Evolutionary conservation across 1,139 yeast species (phyloP), one percentile per base, ranked within the genome.

Genomic region (Magnusiomyces suaveolens): DNA sequence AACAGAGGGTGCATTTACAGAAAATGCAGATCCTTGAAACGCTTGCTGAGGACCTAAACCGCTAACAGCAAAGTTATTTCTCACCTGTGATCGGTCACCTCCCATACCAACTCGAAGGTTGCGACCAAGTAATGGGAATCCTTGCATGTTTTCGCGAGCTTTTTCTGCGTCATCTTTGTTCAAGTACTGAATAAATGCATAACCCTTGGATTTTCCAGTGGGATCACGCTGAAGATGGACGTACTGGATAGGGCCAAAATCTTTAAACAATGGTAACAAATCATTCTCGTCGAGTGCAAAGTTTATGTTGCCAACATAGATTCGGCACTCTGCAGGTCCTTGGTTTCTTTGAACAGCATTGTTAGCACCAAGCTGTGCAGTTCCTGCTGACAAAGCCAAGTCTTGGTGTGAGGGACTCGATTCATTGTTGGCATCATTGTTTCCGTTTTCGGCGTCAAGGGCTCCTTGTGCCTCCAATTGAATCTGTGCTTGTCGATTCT

Each of bases 201-300:
- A 67, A 0, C 73, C 73, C 51, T 68, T 64, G 29, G 71, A 67
- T 46, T 66, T 61, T n/a, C 72, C 72, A 12, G 63, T 60, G n/a
- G 60, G 62, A 32, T 68, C 71, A 43, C 62, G 61, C 52, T 65
- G 72, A 12, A 70, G 57, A 16, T 57, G 59, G 25, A 69, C 67
- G 47, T 59, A 61, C 46, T 66, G 69, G 20, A 71, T 63, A 29
- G 60, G 60, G 12, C 74, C 74, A 58, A 66, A 70, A 21, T 71
- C 63, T 46, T 66, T 64, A 57, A 70, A 70, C 32, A 67, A 60
- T 52, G 64, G 64, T 44, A 60, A 57, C 39, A 71, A 52, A 43
- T 68, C 73, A 44, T 64, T 61, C 54, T 70, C 73, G 16, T 63
- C 61, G 39, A 70, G 60, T 8, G 62, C 64, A 58, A 66, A 66